Evolutionary conservation across 768 basidiomycete species (phyloP).

Genomic region (Mycena metata): DNA sequence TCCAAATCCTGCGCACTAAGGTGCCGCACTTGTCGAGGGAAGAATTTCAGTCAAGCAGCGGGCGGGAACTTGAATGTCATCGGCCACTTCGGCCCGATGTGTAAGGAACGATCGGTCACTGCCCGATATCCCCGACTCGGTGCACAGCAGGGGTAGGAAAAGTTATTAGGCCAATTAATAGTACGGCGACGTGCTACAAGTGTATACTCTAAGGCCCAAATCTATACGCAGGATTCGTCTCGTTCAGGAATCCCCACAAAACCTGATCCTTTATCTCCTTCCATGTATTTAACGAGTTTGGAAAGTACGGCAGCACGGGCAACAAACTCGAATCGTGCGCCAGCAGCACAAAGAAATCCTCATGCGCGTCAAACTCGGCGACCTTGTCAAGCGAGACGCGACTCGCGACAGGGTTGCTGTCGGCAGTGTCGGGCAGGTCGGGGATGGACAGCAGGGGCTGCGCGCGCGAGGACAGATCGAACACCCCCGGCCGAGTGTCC

Average conservation of each 20-base stretch:
- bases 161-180: too few relatives aligned
- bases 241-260: constrained; percentile 33
- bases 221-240: constrained; percentile 30
- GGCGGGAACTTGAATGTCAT: too few relatives aligned
- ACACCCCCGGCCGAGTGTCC: constrained; percentile 1
- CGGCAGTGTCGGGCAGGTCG: constrained; percentile 19
- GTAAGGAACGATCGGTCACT: too few relatives aligned
- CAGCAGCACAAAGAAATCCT: constrained; percentile 32
- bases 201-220: too few relatives aligned
- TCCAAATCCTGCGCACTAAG: too few relatives aligned
- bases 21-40: background rate
- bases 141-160: background rate
- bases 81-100: too few relatives aligned
- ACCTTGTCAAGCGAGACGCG: constrained; percentile 29
- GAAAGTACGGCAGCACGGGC: constrained; percentile 31
- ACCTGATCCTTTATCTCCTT: constrained; percentile 27
- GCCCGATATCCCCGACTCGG: too few relatives aligned
- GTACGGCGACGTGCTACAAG: too few relatives aligned
- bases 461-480: constrained; percentile 30
- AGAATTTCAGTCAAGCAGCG: too few relatives aligned
- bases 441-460: constrained; percentile 33
- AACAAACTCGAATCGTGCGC: constrained; percentile 36
- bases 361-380: constrained; percentile 34
- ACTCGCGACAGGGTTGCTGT: constrained; percentile 14
- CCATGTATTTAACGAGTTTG: constrained; percentile 29